A percentile compares a stretch with the other conserved stretches of the same genome.
Evolutionary conservation across 2,329 filamentous ascomycete species (phyloP).

Genomic region (Alternaria sp.): DNA sequence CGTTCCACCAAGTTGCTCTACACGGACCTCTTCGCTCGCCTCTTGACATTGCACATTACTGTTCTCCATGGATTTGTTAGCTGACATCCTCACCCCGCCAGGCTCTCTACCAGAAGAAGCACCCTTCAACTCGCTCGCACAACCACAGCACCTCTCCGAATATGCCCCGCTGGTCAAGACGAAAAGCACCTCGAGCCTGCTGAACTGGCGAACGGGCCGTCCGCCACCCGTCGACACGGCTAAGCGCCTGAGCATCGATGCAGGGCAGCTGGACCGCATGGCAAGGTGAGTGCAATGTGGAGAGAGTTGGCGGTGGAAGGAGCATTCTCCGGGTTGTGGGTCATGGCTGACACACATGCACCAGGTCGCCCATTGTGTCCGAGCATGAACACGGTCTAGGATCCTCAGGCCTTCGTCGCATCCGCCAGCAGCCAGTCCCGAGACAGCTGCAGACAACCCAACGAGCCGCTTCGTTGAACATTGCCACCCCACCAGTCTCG

Average conservation of each 20-base stretch:
- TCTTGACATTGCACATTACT: neutral
- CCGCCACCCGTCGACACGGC: constrained; percentile 61
- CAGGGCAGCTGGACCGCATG: constrained; percentile 71
- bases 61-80: constrained; percentile 32
- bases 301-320: neutral
- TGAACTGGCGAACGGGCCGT: constrained; percentile 44
- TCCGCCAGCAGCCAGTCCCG: constrained; percentile 83
- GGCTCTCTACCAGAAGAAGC: constrained; percentile 48
- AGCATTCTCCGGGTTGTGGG: constrained; percentile 8
- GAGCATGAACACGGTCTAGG: constrained; percentile 90
- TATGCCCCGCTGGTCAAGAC: constrained; percentile 57
- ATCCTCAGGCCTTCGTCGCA: constrained; percentile 86
- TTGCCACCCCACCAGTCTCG: constrained; percentile 66
- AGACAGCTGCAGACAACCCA: constrained; percentile 61
- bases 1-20: neutral
- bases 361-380: constrained; percentile 79
- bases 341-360: constrained; percentile 25
- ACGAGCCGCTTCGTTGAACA: constrained; percentile 74
- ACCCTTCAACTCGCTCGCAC: constrained; percentile 33
- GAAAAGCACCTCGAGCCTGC: constrained; percentile 60
- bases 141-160: constrained; percentile 34
- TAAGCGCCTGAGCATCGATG: constrained; percentile 80
- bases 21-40: neutral
- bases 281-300: constrained; percentile 68
- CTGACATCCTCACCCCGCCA: constrained; percentile 42